Evolutionary conservation across 2,329 filamentous ascomycete species (phyloP).

Genomic region (Trichocomaceae sp.): DNA sequence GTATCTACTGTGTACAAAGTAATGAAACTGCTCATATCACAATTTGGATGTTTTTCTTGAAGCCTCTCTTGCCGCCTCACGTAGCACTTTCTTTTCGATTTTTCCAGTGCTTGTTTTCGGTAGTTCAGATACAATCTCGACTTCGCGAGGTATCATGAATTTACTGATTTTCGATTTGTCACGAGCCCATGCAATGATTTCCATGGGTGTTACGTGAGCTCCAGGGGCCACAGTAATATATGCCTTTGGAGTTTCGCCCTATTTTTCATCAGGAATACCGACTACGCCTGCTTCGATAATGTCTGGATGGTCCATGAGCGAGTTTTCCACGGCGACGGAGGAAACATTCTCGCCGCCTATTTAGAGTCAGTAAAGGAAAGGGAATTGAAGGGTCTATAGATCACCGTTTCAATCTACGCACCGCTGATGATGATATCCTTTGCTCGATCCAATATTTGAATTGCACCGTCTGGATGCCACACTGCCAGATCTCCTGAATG

Average conservation of each 20-base stretch:
- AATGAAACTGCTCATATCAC: too few species aligned
- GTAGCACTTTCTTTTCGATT: slow-evolving; percentile 86
- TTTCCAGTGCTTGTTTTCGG: slow-evolving; percentile 98
- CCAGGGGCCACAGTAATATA: slow-evolving; percentile 74
- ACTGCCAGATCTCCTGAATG: slow-evolving; percentile 92
- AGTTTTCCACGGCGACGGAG: slow-evolving; percentile 81
- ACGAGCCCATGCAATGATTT: slow-evolving; percentile 81
- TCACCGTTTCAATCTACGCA: slow-evolving; percentile 34
- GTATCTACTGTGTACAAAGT: too few species aligned
- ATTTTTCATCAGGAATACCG: slow-evolving; percentile 77
- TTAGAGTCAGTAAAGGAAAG: background rate
- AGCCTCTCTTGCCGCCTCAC: slow-evolving; percentile 50
- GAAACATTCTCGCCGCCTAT: slow-evolving; percentile 94
- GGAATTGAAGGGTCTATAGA: too few species aligned
- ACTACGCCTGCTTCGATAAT: slow-evolving; percentile 90
- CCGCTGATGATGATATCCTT: slow-evolving; percentile 98
- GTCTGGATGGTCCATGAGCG: slow-evolving; percentile 80
- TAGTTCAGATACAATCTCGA: slow-evolving; percentile 75
- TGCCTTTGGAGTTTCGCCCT: slow-evolving; percentile 94
- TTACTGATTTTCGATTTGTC: slow-evolving; percentile 58
- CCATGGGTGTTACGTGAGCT: slow-evolving; percentile 54
- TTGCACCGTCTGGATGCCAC: slow-evolving; percentile 82
- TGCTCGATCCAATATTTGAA: slow-evolving; percentile 85
- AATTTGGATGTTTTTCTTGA: too few species aligned
- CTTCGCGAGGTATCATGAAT: slow-evolving; percentile 75